Evolutionary conservation across 2,329 filamentous ascomycete species (phyloP), one percentile per base, ranked within the genome.

Genomic region (Leptographium procerum): DNA sequence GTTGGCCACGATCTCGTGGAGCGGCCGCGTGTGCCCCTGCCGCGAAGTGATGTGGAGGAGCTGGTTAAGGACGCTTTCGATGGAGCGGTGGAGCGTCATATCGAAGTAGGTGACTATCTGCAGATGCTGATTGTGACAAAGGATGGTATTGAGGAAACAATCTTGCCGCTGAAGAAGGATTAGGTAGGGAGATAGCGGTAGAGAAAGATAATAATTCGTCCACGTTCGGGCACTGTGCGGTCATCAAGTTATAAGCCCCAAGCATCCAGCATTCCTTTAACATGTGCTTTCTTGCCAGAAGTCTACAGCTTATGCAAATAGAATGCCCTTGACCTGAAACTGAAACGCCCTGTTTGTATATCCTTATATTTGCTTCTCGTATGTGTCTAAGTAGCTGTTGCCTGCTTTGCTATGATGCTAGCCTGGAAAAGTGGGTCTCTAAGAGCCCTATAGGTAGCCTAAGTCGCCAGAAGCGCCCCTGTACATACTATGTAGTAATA

Each of bases 31-130:
- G 78, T 85, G 68, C 88, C 89, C 56, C 75, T 97, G 68, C 79
- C 85, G 31, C 80, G 83, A 68, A 75, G 81, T 57, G 84, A 87
- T 61, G 92, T 95, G 31, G 88, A 95, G 76, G 83, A 87, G 63
- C 71, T 99, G 67, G 92, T 99, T 66, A 89, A 92, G 75, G 94
- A 99, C 81, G 94, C 94, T 3, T 99, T 99, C 74, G 95, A 95
- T 62, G 95, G 92, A 72, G 94, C 95, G 4, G 92, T 96, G 36
- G 94, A 99, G 82, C 88, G 94, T 75, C 94, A 99, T 77, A 99
- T 99, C 66, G 94, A 99, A 79, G 95, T 99, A 62, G 94, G 94
- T 72, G 94, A 99, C 76, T 87, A 88, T 55, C 75, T 99, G 71
- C 94, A 99, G 80, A 91, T 96, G 83, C 81, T 99, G 80, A 84